These are phyloP conservation scores for Ogataea wickerhamii DNA, from an alignment of 805 yeast species.

Conservation along the genomic window DNA sequence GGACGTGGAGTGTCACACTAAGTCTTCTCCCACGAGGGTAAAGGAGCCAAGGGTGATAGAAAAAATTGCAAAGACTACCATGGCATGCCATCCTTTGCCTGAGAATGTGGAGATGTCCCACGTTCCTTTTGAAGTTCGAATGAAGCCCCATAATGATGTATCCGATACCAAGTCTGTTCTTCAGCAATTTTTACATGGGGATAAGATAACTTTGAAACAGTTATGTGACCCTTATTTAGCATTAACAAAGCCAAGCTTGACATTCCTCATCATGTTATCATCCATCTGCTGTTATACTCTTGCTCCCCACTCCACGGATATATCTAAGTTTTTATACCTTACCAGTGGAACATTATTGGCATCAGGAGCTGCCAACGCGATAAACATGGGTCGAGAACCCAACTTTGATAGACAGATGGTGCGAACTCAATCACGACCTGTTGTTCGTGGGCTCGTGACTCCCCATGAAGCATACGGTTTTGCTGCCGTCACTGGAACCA, in stretches of 20 bases:
- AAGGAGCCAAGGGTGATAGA: slow-evolving; percentile 25
- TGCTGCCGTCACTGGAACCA: slow-evolving; percentile 68
- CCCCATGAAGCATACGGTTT: slow-evolving; percentile 75
- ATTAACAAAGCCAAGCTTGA: slow-evolving; percentile 85
- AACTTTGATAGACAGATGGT: slow-evolving; percentile 83
- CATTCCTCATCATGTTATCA: slow-evolving; percentile 83
- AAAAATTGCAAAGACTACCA: slow-evolving; percentile 41
- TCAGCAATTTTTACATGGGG: slow-evolving; percentile 24
- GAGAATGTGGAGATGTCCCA: slow-evolving; percentile 9
- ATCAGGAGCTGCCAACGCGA: slow-evolving; percentile 94
- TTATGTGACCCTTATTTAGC: slow-evolving; percentile 64
- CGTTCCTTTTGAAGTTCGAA: slow-evolving; percentile 57
- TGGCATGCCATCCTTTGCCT: slow-evolving; percentile 40
- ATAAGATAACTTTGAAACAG: slow-evolving; percentile 33
- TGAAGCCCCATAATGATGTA: slow-evolving; percentile 27
- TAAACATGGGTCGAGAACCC: slow-evolving; percentile 96
- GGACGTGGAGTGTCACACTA: not conserved
- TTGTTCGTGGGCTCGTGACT: slow-evolving; percentile 75
- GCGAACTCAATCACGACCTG: slow-evolving; percentile 85
- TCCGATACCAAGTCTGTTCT: slow-evolving; percentile 16
- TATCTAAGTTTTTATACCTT: slow-evolving; percentile 64
- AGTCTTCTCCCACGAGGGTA: not conserved
- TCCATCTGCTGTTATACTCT: slow-evolving; percentile 92
- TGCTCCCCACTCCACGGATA: slow-evolving; percentile 77
- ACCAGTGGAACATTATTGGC: slow-evolving; percentile 84